These are phyloP conservation scores for Westerdykella aurantiaca DNA, from an alignment of 2,329 filamentous ascomycete species.

Conservation along the genomic window DNA sequence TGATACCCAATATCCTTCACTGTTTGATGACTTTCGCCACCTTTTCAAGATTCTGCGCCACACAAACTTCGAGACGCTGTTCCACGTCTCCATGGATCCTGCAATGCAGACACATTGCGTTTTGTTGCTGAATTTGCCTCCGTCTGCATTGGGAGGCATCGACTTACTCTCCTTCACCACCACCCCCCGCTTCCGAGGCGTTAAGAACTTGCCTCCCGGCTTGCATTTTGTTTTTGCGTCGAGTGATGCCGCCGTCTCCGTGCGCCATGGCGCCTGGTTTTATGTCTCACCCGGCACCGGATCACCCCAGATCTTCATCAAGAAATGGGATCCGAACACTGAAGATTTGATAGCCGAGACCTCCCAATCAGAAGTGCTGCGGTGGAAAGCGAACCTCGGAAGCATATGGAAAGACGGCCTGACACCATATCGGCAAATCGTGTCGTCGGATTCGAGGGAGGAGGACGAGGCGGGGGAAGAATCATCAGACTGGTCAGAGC, in stretches of 20 bases:
- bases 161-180: conserved; percentile 57
- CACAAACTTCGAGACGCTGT: conserved; percentile 30
- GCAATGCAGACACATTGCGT: conserved; percentile 31
- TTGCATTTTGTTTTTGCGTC: conserved; percentile 59
- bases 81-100: conserved; percentile 33
- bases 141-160: conserved; percentile 49
- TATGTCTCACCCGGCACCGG: conserved; percentile 41
- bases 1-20: neutral
- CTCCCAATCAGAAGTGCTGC: conserved; percentile 40
- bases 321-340: conserved; percentile 49
- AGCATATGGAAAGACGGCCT: conserved; percentile 50
- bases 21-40: neutral
- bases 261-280: conserved; percentile 60
- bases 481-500: conserved; percentile 48
- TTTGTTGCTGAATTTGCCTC: conserved; percentile 43
- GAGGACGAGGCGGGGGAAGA: conserved; percentile 37
- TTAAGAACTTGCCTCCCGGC: conserved; percentile 54
- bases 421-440: conserved; percentile 45
- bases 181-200: conserved; percentile 55
- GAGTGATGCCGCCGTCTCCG: conserved; percentile 52
- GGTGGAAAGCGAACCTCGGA: conserved; percentile 52
- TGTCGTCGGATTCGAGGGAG: conserved; percentile 21
- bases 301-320: conserved; percentile 45
- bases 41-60: conserved; percentile 31
- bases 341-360: conserved; percentile 44